Percentiles rank a stretch among this genome's conserved stretches.
These are phyloP conservation scores for Effrenium voratum DNA, from an alignment of 73 alveolate species.

Conservation along the genomic window DNA sequence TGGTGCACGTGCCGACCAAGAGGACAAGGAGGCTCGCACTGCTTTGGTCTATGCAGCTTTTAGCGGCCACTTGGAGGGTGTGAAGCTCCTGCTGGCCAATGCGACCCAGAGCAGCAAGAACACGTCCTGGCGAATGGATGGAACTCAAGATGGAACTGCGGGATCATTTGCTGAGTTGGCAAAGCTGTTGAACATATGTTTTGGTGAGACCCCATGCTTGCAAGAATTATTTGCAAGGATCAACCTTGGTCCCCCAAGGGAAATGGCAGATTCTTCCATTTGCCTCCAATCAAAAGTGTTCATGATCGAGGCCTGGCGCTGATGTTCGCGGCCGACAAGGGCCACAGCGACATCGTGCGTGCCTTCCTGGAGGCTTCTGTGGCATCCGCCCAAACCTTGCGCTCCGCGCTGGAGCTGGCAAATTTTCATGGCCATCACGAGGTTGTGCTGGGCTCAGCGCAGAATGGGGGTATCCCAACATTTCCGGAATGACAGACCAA, in stretches of 20 bases:
- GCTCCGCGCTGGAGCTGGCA: constrained; percentile 6
- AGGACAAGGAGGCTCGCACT: constrained; percentile 49
- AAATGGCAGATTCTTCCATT: too few species aligned
- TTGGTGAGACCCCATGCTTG: too few species aligned
- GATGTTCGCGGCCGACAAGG: constrained; percentile 71
- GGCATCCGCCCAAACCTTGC: not conserved
- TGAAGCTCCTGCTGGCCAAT: constrained; percentile 34
- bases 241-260: too few species aligned
- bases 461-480: not conserved
- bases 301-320: not conserved
- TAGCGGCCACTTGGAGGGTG: constrained; percentile 37
- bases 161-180: too few species aligned
- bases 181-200: too few species aligned
- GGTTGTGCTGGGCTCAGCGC: not conserved
- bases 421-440: not conserved
- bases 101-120: too few species aligned
- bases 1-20: constrained; percentile 2
- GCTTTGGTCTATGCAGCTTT: constrained; percentile 81
- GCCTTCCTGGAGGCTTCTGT: constrained; percentile 40
- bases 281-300: too few species aligned
- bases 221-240: too few species aligned
- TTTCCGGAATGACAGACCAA: not conserved
- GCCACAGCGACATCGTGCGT: constrained; percentile 32
- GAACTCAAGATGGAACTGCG: too few species aligned
- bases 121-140: too few species aligned